Conservation (phyloP, 2,329 filamentous ascomycete species). For the Cordyceps fumosorosea region DNA sequence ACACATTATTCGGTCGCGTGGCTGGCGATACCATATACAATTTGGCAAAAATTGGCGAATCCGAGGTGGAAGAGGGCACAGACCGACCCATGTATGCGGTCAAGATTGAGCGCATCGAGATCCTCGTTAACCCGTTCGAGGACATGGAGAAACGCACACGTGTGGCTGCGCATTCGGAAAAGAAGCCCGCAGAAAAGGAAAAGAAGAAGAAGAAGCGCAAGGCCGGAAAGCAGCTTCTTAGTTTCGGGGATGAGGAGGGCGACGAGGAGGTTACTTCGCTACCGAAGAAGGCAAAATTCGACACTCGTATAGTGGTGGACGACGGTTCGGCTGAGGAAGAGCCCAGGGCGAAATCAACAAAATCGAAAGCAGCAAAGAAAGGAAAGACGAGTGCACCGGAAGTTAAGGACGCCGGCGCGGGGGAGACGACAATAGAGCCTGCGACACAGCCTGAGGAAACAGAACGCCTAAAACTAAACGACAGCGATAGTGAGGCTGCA, state of each 20-base stretch:
- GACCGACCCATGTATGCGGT: conserved; percentile 84
- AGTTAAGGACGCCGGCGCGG: conserved; percentile 20
- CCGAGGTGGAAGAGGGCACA: conserved; percentile 68
- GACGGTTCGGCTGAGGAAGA: conserved; percentile 30
- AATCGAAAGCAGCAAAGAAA: conserved; percentile 25
- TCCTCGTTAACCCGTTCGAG: conserved; percentile 75
- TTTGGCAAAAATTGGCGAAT: conserved; percentile 85
- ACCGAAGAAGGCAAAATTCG: conserved; percentile 71
- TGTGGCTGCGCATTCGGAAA: conserved; percentile 43
- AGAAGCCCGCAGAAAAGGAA: conserved; percentile 31
- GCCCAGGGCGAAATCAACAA: conserved; percentile 22
- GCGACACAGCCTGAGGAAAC: not conserved
- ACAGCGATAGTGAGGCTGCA: not conserved
- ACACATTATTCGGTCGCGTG: conserved; percentile 88
- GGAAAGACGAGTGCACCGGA: conserved; percentile 23
- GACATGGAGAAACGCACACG: conserved; percentile 68
- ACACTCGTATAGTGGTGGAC: conserved; percentile 64
- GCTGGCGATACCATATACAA: conserved; percentile 96
- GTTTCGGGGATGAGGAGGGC: conserved; percentile 68
- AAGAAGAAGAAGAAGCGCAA: conserved; percentile 65
- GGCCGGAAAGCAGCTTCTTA: conserved; percentile 67
- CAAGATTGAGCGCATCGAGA: conserved; percentile 66
- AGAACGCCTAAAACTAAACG: not conserved
- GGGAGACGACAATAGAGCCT: conserved; percentile 8
- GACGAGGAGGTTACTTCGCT: conserved; percentile 48